Percentiles rank a stretch among this genome's conserved stretches.
Evolutionary conservation across 345 rosid species (phyloP).

Genomic region (Eucalyptus cloeziana): DNA sequence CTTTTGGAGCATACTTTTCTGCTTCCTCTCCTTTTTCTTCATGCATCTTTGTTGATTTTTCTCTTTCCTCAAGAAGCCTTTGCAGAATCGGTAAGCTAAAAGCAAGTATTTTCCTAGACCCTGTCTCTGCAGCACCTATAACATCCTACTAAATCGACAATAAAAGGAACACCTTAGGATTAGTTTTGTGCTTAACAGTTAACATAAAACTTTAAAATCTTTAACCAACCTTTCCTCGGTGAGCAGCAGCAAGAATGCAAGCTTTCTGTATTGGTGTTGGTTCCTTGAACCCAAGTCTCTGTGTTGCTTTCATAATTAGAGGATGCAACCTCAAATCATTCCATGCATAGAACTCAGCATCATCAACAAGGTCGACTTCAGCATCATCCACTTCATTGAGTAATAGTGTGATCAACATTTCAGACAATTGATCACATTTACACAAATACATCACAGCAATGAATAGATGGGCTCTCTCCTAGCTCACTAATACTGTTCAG

Average conservation of each 20-base stretch:
- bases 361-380: conserved; percentile 36
- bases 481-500: neutral
- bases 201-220: neutral
- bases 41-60: conserved; percentile 37
- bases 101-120: conserved; percentile 96
- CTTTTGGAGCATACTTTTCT: conserved; percentile 53
- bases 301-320: conserved; percentile 58
- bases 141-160: conserved; percentile 54
- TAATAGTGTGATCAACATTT: neutral
- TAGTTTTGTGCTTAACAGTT: neutral
- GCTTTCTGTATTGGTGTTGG: conserved; percentile 89
- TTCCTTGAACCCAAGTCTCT: conserved; percentile 69
- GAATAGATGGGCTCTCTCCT: neutral
- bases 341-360: conserved; percentile 65
- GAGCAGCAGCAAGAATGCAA: conserved; percentile 83
- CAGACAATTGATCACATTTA: neutral
- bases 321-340: conserved; percentile 80
- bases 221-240: conserved; percentile 78
- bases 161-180: neutral
- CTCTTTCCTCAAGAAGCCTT: conserved; percentile 78
- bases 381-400: conserved; percentile 10
- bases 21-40: conserved; percentile 51
- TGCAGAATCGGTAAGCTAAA: conserved; percentile 93
- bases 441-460: neutral
- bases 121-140: conserved; percentile 94